Evolutionary conservation across 2,329 filamentous ascomycete species (phyloP).

Genomic region (Aspergillus alliaceus): DNA sequence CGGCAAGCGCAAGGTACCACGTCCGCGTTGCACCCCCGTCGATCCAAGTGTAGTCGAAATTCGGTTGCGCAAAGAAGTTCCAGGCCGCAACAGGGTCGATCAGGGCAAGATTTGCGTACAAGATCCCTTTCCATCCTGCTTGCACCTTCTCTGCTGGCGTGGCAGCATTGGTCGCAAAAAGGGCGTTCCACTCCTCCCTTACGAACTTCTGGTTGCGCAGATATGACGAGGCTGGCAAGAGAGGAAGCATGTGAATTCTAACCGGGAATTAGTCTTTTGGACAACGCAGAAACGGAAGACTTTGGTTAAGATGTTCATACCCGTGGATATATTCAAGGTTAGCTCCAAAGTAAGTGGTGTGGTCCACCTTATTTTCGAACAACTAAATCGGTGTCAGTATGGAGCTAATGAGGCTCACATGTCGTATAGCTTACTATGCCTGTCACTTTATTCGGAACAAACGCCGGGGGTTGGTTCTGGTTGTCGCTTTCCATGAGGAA

Average conservation of each 20-base stretch:
- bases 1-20: slow-evolving; percentile 80
- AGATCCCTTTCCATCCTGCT: slow-evolving; percentile 82
- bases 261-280: slow-evolving; percentile 26
- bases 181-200: slow-evolving; percentile 75
- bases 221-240: slow-evolving; percentile 67
- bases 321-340: slow-evolving; percentile 70
- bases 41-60: slow-evolving; percentile 65
- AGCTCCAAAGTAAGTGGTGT: slow-evolving; percentile 83
- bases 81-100: slow-evolving; percentile 70
- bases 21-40: slow-evolving; percentile 79
- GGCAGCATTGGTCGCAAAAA: slow-evolving; percentile 69
- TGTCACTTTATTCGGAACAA: slow-evolving; percentile 73
- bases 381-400: slow-evolving; percentile 49
- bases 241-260: slow-evolving; percentile 81
- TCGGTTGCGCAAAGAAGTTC: slow-evolving; percentile 68
- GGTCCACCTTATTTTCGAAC: slow-evolving; percentile 95
- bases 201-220: slow-evolving; percentile 71
- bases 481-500: slow-evolving; percentile 77
- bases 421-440: slow-evolving; percentile 49
- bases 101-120: slow-evolving; percentile 80
- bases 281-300: no score
- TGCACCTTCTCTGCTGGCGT: slow-evolving; percentile 56
- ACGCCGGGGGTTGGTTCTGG: slow-evolving; percentile 69
- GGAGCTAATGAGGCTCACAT: neutral
- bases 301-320: slow-evolving; percentile 34